Conservation (phyloP, 306 rosid species). For the Gynostemma pentaphyllum region DNA sequence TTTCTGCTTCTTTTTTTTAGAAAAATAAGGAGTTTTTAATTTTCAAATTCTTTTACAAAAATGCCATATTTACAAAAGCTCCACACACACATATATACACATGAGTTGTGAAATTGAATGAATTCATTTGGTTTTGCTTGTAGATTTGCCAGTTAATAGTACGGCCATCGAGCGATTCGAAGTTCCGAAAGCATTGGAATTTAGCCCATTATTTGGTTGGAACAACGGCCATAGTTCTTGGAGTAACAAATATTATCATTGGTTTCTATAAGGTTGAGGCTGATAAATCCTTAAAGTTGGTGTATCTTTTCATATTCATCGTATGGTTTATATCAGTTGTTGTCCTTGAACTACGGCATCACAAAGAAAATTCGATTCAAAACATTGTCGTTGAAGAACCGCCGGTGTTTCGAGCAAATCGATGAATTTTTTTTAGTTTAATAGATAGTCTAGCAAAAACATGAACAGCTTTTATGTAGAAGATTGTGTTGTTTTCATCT, state of each 20-base stretch:
- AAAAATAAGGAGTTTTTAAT: too few species aligned
- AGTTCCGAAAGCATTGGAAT: neutral
- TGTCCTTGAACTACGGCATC: neutral
- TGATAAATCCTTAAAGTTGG: neutral
- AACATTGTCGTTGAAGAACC: neutral
- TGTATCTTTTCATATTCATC: neutral
- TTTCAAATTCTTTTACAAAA: too few species aligned
- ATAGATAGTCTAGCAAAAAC: too few species aligned
- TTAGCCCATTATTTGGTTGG: slow-evolving; percentile 6
- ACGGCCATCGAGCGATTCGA: neutral
- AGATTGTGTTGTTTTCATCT: too few species aligned
- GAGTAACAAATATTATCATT: neutral
- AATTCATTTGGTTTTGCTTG: neutral
- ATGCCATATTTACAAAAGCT: too few species aligned
- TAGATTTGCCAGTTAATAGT: neutral
- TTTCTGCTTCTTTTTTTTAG: neutral
- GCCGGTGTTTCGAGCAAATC: neutral
- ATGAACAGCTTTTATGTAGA: too few species aligned
- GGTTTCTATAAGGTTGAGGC: neutral
- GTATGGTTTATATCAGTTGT: neutral
- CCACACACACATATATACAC: too few species aligned
- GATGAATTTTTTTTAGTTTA: neutral
- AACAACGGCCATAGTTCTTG: neutral
- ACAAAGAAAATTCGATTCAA: neutral
- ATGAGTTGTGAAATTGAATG: too few species aligned